Conservation (phyloP, 192 early-diverging fungal genomes). For the Coemansia sp. region DNA sequence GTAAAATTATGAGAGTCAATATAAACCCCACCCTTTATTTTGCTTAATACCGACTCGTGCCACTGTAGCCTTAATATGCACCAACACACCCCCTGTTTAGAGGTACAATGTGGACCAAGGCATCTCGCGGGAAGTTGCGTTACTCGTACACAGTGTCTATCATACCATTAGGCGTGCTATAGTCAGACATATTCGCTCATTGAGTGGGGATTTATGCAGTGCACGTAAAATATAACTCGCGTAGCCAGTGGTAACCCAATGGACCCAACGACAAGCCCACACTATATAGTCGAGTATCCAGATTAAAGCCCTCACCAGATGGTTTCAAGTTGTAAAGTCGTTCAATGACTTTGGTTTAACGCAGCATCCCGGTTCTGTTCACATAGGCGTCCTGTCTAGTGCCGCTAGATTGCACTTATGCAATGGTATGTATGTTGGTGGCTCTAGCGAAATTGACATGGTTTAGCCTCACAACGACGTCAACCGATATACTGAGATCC, state of each 20-base stretch:
- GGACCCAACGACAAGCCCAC: slow-evolving; percentile 31
- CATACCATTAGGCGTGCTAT: slow-evolving; percentile 12
- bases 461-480: slow-evolving; percentile 24
- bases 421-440: slow-evolving; percentile 12
- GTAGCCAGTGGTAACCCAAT: slow-evolving; percentile 27
- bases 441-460: slow-evolving; percentile 32
- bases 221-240: slow-evolving; percentile 40
- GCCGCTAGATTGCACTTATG: slow-evolving; percentile 29
- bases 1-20: slow-evolving; percentile 47
- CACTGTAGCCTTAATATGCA: slow-evolving; percentile 37
- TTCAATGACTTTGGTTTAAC: slow-evolving; percentile 17
- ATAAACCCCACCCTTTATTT: slow-evolving; percentile 31
- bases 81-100: slow-evolving; percentile 2
- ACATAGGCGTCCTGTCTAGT: slow-evolving; percentile 10
- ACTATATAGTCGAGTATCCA: slow-evolving; percentile 25
- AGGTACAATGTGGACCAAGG: slow-evolving; percentile 11
- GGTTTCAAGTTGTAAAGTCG: background rate
- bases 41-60: slow-evolving; percentile 15
- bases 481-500: slow-evolving; percentile 24
- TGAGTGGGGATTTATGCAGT: slow-evolving; percentile 1
- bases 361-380: slow-evolving; percentile 26
- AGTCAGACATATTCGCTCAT: background rate
- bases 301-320: slow-evolving; percentile 1
- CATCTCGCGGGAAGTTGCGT: slow-evolving; percentile 6
- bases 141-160: slow-evolving; percentile 16